Evolutionary conservation across 306 rosid genomes (phyloP).

Genomic region (Cucumis sativus): DNA sequence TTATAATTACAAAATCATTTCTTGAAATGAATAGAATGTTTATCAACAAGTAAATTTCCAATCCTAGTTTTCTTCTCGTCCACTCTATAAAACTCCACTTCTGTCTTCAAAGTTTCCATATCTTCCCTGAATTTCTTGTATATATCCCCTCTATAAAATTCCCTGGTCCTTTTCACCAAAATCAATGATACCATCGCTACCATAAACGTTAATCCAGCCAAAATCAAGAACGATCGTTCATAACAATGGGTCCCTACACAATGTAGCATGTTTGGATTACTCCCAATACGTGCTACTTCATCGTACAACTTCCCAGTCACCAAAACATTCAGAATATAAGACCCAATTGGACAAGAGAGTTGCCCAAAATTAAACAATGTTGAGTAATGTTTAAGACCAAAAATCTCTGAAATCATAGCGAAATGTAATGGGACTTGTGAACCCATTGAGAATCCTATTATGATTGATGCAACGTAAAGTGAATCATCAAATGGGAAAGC

Average conservation of each 20-base stretch:
- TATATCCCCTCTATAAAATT: slow-evolving; percentile 13
- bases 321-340: slow-evolving; percentile 9
- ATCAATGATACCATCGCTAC: not conserved
- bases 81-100: not conserved
- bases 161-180: not conserved
- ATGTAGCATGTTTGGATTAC: accelerated
- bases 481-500: slow-evolving; percentile 21
- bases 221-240: not conserved
- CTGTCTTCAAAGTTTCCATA: not conserved
- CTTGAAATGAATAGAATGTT: not conserved
- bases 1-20: too few relatives aligned
- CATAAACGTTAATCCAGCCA: not conserved
- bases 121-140: slow-evolving; percentile 18
- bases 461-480: slow-evolving; percentile 10
- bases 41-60: not conserved
- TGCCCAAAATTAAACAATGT: not conserved
- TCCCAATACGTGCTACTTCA: not conserved
- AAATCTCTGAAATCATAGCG: not conserved
- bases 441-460: slow-evolving; percentile 15
- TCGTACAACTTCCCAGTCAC: slow-evolving; percentile 14
- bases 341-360: slow-evolving; percentile 4
- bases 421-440: slow-evolving; percentile 18
- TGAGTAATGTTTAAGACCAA: not conserved
- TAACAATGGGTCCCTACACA: slow-evolving; percentile 4
- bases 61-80: not conserved